phyloP scores from a whole-genome alignment of 441 rosid species.

The Croton setiger region DNA sequence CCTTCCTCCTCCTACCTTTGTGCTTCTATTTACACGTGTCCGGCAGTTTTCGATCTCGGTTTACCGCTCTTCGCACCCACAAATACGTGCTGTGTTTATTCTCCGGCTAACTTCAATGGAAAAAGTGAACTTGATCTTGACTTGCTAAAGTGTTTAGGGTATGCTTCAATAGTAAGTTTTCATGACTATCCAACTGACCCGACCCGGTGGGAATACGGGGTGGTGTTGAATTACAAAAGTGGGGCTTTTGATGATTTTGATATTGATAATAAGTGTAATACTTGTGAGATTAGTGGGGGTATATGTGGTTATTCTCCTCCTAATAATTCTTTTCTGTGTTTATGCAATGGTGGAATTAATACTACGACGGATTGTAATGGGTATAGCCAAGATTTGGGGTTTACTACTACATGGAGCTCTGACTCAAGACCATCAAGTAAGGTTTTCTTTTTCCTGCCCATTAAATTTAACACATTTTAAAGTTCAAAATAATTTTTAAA shows the following conservation, averaged over 20 bases:
- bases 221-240: slow-evolving; percentile 37
- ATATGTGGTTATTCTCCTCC: slow-evolving; percentile 38
- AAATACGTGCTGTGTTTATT: slow-evolving; percentile 47
- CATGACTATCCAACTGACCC: slow-evolving; percentile 44
- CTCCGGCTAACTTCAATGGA: slow-evolving; percentile 44
- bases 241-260: slow-evolving; percentile 44
- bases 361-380: slow-evolving; percentile 35
- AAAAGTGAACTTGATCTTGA: slow-evolving; percentile 40
- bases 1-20: slow-evolving; percentile 42
- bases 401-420: slow-evolving; percentile 23
- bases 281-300: slow-evolving; percentile 48
- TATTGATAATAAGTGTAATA: slow-evolving; percentile 34
- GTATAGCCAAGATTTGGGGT: slow-evolving; percentile 20
- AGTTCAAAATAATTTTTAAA: too few relatives aligned
- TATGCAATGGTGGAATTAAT: slow-evolving; percentile 34
- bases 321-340: slow-evolving; percentile 33
- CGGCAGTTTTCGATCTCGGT: slow-evolving; percentile 33
- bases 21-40: slow-evolving; percentile 40
- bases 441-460: slow-evolving; percentile 7
- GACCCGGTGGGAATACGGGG: slow-evolving; percentile 41
- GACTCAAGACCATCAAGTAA: slow-evolving; percentile 26
- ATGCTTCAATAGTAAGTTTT: slow-evolving; percentile 34
- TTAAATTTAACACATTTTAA: too few relatives aligned
- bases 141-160: slow-evolving; percentile 31
- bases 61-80: slow-evolving; percentile 41